Percentiles rank a stretch among this genome's conserved stretches.
Evolutionary conservation across 768 basidiomycete genomes (phyloP).

Genomic region (Psilocybe cyanescens): DNA sequence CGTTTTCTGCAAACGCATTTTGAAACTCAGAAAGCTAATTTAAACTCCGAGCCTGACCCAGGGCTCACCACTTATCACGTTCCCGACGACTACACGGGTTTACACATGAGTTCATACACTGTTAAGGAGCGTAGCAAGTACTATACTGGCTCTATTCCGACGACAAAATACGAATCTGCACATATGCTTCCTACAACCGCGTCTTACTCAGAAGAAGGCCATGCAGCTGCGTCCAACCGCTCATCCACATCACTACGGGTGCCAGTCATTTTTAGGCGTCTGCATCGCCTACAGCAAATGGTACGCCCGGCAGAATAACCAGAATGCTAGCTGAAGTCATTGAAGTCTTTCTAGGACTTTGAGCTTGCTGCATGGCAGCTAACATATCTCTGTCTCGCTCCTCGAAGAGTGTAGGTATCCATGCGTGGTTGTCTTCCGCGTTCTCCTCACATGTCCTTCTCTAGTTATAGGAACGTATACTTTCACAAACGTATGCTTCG

Average conservation of each 20-base stretch:
- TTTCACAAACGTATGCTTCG: conserved; percentile 87
- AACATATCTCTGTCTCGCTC: conserved; percentile 91
- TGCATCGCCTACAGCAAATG: conserved; percentile 89
- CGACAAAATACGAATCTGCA: conserved; percentile 35
- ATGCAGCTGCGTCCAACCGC: conserved; percentile 27
- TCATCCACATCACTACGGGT: conserved; percentile 52
- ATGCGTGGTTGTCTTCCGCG: conserved; percentile 2
- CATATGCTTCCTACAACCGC: conserved; percentile 44
- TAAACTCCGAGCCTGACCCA: conserved; percentile 20
- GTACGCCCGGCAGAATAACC: conserved; percentile 39
- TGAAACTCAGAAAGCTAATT: conserved; percentile 28
- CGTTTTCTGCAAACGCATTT: conserved; percentile 18
- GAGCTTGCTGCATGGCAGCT: conserved; percentile 96
- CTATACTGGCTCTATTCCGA: conserved; percentile 43
- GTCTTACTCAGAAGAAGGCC: conserved; percentile 42
- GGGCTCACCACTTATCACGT: conserved; percentile 12
- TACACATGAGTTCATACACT: conserved; percentile 9
- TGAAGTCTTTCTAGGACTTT: conserved; percentile 70
- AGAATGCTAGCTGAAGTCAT: conserved; percentile 1
- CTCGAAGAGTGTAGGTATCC: conserved; percentile 79
- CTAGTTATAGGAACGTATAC: conserved; percentile 93
- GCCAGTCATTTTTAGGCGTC: conserved; percentile 78
- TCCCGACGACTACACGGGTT: not conserved
- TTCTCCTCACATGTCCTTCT: conserved; percentile 7
- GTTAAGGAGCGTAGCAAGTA: conserved; percentile 8